Percentiles rank a stretch among this genome's conserved stretches.
These are phyloP conservation scores for Fusarium domesticum DNA, from an alignment of 2,329 filamentous ascomycete genomes.

Conservation along the genomic window DNA sequence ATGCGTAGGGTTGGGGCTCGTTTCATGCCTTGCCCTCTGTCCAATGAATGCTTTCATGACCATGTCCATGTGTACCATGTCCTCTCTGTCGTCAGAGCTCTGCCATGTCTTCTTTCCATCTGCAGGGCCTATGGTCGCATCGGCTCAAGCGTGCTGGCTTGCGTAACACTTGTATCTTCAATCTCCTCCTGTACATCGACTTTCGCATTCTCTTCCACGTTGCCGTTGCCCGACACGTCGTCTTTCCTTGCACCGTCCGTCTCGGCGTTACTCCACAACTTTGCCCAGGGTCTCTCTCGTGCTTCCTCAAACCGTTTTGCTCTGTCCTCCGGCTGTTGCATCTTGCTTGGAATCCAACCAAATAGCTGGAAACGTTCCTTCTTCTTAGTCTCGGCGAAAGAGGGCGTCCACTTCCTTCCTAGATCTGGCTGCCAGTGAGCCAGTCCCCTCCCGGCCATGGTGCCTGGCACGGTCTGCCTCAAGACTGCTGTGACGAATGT, in stretches of 20 bases:
- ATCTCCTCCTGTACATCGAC: too few species aligned
- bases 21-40: neutral
- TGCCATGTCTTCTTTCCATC: neutral
- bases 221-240: neutral
- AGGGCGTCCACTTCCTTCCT: slow-evolving; percentile 13
- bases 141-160: neutral
- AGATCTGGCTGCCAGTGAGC: slow-evolving; percentile 41
- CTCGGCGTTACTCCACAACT: neutral
- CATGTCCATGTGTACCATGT: too few species aligned
- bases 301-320: neutral
- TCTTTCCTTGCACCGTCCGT: neutral
- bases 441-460: slow-evolving; percentile 39
- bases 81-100: neutral
- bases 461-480: slow-evolving; percentile 38
- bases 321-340: neutral
- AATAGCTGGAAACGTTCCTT: slow-evolving; percentile 13
- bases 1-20: neutral
- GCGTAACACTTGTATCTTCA: neutral
- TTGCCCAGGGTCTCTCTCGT: neutral
- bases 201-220: neutral
- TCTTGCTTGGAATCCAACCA: slow-evolving; percentile 18
- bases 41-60: neutral
- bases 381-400: slow-evolving; percentile 2
- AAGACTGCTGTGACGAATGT: slow-evolving; percentile 40
- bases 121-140: too few species aligned